phyloP scores from a whole-genome alignment of 2,329 filamentous ascomycete genomes.

The Septoria linicola region DNA sequence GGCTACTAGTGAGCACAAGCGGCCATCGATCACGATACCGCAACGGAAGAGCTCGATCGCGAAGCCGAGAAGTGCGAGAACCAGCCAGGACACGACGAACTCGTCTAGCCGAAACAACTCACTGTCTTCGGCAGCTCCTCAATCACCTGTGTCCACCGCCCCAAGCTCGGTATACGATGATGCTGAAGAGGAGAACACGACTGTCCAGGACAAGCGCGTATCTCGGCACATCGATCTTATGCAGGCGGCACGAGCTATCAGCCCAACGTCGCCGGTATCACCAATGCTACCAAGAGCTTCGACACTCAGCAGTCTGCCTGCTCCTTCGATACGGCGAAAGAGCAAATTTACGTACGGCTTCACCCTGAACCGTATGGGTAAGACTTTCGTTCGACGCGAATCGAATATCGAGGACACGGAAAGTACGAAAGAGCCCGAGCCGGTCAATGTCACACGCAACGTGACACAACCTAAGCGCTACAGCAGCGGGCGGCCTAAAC shows the following conservation, averaged over 20 bases:
- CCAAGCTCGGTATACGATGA: slow-evolving; percentile 27
- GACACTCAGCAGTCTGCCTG: slow-evolving; percentile 1
- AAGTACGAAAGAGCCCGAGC: slow-evolving; percentile 6
- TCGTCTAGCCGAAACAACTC: slow-evolving; percentile 17
- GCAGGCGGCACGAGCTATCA: slow-evolving; percentile 19
- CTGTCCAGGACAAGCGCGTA: slow-evolving; percentile 6
- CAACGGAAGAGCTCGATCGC: slow-evolving; percentile 5
- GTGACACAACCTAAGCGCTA: slow-evolving; percentile 17
- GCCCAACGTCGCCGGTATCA: not conserved
- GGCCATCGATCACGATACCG: slow-evolving; percentile 3
- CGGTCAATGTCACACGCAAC: slow-evolving; percentile 9
- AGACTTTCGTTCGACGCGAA: slow-evolving; percentile 12
- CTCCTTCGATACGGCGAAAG: slow-evolving; percentile 18
- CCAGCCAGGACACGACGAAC: slow-evolving; percentile 22
- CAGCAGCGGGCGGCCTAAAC: slow-evolving; percentile 27
- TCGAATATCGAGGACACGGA: slow-evolving; percentile 13
- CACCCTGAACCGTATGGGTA: slow-evolving; percentile 25
- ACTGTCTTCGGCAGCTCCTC: slow-evolving; percentile 15
- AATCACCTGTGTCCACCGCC: slow-evolving; percentile 27
- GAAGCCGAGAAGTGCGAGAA: slow-evolving; percentile 17
- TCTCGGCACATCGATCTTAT: slow-evolving; percentile 24
- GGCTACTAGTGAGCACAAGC: slow-evolving; percentile 2
- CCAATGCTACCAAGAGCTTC: not conserved
- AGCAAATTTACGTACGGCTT: slow-evolving; percentile 29
- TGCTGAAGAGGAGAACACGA: slow-evolving; percentile 8